Evolutionary conservation across 2,329 filamentous ascomycete genomes (phyloP).

Genomic region (Alternaria infectoria): DNA sequence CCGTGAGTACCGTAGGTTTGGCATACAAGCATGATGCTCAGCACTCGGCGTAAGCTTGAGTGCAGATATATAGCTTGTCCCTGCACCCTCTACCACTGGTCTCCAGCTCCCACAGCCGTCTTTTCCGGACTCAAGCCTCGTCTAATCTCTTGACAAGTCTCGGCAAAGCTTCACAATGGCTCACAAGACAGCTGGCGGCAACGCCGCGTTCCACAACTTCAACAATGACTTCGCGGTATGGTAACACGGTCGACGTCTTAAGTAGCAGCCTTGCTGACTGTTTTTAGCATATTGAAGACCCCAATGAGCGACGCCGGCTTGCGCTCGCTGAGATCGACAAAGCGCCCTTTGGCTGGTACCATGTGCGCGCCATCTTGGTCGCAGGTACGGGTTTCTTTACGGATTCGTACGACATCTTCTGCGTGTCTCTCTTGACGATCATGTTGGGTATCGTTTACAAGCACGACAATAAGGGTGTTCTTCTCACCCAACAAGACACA

Average conservation of each 20-base stretch:
- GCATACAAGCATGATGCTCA: neutral
- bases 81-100: neutral
- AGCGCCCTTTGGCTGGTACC: conserved; percentile 82
- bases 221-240: conserved; percentile 42
- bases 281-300: conserved; percentile 62
- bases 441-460: conserved; percentile 86
- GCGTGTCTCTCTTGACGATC: conserved; percentile 53
- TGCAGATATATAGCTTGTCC: conserved; percentile 15
- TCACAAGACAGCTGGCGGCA: conserved; percentile 29
- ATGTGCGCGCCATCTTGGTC: conserved; percentile 77
- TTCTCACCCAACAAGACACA: conserved; percentile 74
- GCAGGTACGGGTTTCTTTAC: conserved; percentile 88
- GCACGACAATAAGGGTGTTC: conserved; percentile 54
- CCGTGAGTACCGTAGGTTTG: neutral
- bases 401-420: conserved; percentile 74
- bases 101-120: conserved; percentile 1
- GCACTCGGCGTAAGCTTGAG: conserved; percentile 5
- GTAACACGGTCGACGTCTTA: neutral
- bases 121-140: conserved; percentile 13
- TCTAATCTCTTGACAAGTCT: conserved; percentile 11
- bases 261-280: neutral
- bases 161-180: conserved; percentile 22
- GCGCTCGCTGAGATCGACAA: conserved; percentile 83
- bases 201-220: conserved; percentile 36
- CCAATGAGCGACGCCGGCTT: conserved; percentile 78